Conservation (phyloP, 768 basidiomycete genomes). For the Austroboletus eburneus region DNA sequence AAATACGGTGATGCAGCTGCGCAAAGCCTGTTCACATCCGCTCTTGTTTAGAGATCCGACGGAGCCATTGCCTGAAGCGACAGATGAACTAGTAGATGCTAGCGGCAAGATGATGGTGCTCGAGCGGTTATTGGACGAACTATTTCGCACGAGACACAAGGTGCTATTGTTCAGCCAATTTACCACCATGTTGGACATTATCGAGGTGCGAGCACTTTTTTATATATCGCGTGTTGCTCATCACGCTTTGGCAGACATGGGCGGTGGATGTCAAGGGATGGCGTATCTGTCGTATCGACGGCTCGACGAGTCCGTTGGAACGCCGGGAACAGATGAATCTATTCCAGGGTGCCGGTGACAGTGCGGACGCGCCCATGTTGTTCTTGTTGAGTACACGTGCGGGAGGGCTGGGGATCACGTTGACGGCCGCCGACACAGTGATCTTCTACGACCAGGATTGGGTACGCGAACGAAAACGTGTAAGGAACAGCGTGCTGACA, state of each 20-base stretch:
- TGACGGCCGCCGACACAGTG: slow-evolving; percentile 93
- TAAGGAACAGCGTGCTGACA: too few relatives aligned
- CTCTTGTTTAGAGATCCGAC: slow-evolving; percentile 64
- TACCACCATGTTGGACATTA: slow-evolving; percentile 94
- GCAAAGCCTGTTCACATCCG: slow-evolving; percentile 94
- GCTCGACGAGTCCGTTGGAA: slow-evolving; percentile 97
- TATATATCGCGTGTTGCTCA: slow-evolving; percentile 64
- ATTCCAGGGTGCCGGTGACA: too few relatives aligned
- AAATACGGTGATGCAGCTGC: slow-evolving; percentile 94
- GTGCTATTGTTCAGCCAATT: slow-evolving; percentile 98
- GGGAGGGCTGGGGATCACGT: slow-evolving; percentile 94
- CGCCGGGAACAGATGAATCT: slow-evolving; percentile 92
- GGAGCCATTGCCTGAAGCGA: slow-evolving; percentile 48
- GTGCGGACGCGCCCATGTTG: too few relatives aligned
- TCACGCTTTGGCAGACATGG: not conserved
- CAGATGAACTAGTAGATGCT: slow-evolving; percentile 91
- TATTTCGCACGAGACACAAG: slow-evolving; percentile 92
- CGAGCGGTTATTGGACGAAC: slow-evolving; percentile 81
- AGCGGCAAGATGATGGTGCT: slow-evolving; percentile 97
- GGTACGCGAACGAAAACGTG: too few relatives aligned
- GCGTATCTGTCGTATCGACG: slow-evolving; percentile 80
- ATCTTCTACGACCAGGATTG: slow-evolving; percentile 97
- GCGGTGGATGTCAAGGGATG: too few relatives aligned
- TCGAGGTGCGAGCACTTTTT: slow-evolving; percentile 97
- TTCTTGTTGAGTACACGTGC: slow-evolving; percentile 96